Percentiles rank a stretch among this genome's conserved stretches.
Evolutionary conservation across 371 early-diverging fungal genomes (phyloP).

Genomic region (Ordospora colligata): DNA sequence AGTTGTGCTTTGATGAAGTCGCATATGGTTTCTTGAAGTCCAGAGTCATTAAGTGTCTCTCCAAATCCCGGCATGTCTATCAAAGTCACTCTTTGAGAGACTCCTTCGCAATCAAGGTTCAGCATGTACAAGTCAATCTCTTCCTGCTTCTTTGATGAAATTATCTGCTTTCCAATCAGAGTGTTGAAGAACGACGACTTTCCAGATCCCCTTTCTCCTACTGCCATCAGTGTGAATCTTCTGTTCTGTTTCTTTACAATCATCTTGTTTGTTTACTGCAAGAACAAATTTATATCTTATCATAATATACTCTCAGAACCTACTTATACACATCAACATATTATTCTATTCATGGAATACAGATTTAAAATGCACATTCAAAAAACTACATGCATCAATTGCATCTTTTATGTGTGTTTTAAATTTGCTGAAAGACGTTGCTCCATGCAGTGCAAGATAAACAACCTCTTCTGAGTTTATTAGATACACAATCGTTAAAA

Average conservation of each 20-base stretch:
- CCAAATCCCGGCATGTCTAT: conserved; percentile 59
- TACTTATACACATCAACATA: not conserved
- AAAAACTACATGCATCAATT: not conserved
- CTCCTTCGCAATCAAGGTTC: conserved; percentile 49
- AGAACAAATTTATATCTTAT: not conserved
- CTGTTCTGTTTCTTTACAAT: conserved; percentile 38
- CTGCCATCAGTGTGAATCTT: conserved; percentile 51
- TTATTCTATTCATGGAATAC: not conserved
- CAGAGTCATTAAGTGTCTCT: conserved; percentile 12
- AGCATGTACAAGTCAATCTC: conserved; percentile 52
- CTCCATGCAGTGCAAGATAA: conserved; percentile 27
- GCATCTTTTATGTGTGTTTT: not conserved
- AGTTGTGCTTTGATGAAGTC: conserved; percentile 52
- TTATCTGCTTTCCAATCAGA: conserved; percentile 43
- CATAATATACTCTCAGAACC: not conserved
- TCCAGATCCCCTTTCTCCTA: conserved; percentile 47
- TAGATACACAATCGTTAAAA: conserved; percentile 21
- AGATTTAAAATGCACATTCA: not conserved
- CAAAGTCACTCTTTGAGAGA: conserved; percentile 44
- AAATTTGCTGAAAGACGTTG: not conserved
- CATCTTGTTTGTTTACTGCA: conserved; percentile 24
- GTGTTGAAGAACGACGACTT: conserved; percentile 56
- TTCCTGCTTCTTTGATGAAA: not conserved
- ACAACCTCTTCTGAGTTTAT: conserved; percentile 30
- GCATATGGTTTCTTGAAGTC: conserved; percentile 44